These are phyloP conservation scores for Kondoa subrosea DNA, from an alignment of 768 basidiomycete genomes.

Conservation along the genomic window DNA sequence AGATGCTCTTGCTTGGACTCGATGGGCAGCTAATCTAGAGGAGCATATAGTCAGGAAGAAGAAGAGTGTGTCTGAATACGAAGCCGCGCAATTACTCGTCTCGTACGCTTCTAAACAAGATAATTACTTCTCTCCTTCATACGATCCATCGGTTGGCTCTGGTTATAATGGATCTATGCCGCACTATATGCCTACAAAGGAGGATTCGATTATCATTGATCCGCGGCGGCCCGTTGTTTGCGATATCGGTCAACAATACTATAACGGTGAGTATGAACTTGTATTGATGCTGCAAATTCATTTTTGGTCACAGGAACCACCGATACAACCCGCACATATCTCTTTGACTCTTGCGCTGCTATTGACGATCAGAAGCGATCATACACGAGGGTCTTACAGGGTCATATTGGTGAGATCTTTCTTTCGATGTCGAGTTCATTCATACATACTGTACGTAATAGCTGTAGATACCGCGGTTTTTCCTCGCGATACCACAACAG, in stretches of 20 bases:
- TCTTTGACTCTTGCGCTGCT: constrained; percentile 11
- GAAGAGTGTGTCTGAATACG: constrained; percentile 70
- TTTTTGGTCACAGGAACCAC: constrained; percentile 26
- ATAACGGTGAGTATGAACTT: not conserved
- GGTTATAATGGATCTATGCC: not conserved
- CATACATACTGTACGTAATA: constrained; percentile 44
- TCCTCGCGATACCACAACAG: not conserved
- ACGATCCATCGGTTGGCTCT: not conserved
- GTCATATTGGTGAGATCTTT: constrained; percentile 83
- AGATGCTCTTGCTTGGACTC: constrained; percentile 56
- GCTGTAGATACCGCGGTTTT: not conserved
- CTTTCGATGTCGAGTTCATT: constrained; percentile 87
- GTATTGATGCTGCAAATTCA: not conserved
- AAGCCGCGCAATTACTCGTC: constrained; percentile 67
- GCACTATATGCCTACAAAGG: constrained; percentile 5
- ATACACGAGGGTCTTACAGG: constrained; percentile 86
- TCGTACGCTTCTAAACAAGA: constrained; percentile 44
- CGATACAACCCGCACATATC: constrained; percentile 15
- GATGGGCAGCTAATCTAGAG: constrained; percentile 83
- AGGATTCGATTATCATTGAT: not conserved
- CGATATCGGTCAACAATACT: constrained; percentile 7
- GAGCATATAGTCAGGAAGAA: constrained; percentile 48
- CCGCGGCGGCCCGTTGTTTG: not conserved
- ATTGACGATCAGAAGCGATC: constrained; percentile 44
- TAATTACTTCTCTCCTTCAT: constrained; percentile 1